Evolutionary conservation across 2,329 filamentous ascomycete genomes (phyloP).

Genomic region (Cytospora piceae): DNA sequence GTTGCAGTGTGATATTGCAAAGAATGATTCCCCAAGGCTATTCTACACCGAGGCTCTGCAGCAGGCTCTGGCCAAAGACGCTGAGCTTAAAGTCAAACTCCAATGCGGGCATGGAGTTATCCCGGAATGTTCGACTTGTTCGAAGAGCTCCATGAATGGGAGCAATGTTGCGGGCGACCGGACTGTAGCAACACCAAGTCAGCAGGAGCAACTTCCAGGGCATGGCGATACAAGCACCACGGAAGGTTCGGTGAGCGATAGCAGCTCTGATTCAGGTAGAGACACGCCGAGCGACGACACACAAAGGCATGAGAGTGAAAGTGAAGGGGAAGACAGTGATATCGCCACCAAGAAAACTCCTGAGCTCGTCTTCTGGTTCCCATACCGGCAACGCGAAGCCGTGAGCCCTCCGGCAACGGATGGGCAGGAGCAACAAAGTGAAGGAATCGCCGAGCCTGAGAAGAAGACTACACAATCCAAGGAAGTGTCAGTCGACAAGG

Average conservation of each 20-base stretch:
- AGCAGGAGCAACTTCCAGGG: background rate
- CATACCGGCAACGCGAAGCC: background rate
- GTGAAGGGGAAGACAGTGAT: background rate
- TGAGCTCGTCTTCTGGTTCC: background rate
- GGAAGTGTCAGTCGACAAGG: background rate
- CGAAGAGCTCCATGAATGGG: background rate
- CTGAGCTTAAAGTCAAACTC: background rate
- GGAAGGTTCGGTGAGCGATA: background rate
- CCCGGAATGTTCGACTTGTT: background rate
- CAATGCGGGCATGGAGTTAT: background rate
- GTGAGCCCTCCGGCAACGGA: background rate
- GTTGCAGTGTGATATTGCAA: conserved; percentile 3
- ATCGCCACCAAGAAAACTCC: background rate
- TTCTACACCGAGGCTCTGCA: conserved; percentile 7
- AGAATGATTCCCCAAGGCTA: background rate
- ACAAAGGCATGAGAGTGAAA: background rate
- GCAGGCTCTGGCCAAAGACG: conserved; percentile 15
- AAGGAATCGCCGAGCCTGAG: background rate
- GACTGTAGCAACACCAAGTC: background rate
- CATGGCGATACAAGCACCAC: background rate
- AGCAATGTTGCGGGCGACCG: background rate
- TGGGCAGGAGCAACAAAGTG: background rate
- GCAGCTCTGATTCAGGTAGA: background rate
- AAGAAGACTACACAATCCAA: background rate
- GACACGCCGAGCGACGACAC: background rate